These are phyloP conservation scores for Phytopythium oedochilum DNA, from an alignment of 352 stramenopile genomes.

Conservation along the genomic window DNA sequence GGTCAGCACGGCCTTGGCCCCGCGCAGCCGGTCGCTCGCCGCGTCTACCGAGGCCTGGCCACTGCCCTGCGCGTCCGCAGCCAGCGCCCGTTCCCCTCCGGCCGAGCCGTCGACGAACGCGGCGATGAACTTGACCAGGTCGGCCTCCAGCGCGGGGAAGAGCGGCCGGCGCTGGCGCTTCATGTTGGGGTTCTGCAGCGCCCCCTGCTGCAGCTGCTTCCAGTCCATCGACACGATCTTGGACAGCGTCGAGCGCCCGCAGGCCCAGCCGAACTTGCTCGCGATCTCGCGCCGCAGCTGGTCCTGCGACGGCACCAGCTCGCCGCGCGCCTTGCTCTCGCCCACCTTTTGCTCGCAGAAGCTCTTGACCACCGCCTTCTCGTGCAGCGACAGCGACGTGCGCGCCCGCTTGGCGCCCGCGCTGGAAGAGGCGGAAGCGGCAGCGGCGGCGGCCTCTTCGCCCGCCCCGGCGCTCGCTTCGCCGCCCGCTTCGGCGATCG, in stretches of 20 bases:
- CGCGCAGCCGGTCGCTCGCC: not conserved
- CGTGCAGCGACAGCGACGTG: conserved; percentile 57
- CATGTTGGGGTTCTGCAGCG: conserved; percentile 64
- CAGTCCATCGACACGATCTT: conserved; percentile 74
- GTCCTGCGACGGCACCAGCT: conserved; percentile 59
- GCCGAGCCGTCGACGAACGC: conserved; percentile 13
- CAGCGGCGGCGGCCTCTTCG: not conserved
- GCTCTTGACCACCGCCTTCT: conserved; percentile 71
- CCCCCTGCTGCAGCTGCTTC: conserved; percentile 31
- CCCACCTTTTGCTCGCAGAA: conserved; percentile 67
- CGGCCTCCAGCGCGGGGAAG: conserved; percentile 64
- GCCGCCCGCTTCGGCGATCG: not conserved
- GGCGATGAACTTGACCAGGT: conserved; percentile 51
- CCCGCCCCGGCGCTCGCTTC: not conserved
- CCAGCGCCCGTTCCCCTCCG: not conserved
- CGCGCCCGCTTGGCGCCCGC: conserved; percentile 18
- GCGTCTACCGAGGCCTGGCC: not conserved
- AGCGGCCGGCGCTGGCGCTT: conserved; percentile 66
- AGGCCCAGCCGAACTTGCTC: conserved; percentile 51
- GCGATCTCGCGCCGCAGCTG: conserved; percentile 45
- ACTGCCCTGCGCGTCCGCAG: not conserved
- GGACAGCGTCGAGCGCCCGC: conserved; percentile 68
- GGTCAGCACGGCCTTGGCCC: conserved; percentile 20
- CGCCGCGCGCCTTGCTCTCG: conserved; percentile 46
- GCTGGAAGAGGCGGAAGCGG: not conserved